Evolutionary conservation across 345 rosid genomes (phyloP).

Genomic region (Arabis hirsuta): DNA sequence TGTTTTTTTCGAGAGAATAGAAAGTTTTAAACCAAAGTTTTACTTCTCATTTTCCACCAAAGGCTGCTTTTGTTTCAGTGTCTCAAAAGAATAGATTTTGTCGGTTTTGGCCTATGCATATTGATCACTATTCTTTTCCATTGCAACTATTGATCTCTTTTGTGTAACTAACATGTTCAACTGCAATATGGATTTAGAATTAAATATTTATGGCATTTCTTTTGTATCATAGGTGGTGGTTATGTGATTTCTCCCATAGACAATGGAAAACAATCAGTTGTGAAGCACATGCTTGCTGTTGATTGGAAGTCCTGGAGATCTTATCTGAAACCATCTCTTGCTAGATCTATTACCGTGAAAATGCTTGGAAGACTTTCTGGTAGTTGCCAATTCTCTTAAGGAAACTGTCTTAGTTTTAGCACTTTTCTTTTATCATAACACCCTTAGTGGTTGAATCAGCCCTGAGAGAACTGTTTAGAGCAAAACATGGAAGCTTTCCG

Average conservation of each 20-base stretch:
- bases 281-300: slow-evolving; percentile 97
- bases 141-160: slow-evolving; percentile 6
- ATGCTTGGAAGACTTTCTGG: slow-evolving; percentile 96
- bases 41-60: slow-evolving; percentile 14
- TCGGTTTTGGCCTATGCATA: slow-evolving; percentile 5
- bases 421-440: slow-evolving; percentile 20
- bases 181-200: slow-evolving; percentile 7
- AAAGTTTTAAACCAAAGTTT: not conserved
- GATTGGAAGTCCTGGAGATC: slow-evolving; percentile 97
- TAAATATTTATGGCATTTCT: slow-evolving; percentile 26
- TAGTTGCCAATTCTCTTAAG: slow-evolving; percentile 41
- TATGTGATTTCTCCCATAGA: slow-evolving; percentile 81
- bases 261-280: slow-evolving; percentile 75
- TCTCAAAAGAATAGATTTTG: slow-evolving; percentile 4
- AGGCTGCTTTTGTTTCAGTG: slow-evolving; percentile 9
- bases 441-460: slow-evolving; percentile 55
- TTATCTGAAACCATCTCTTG: slow-evolving; percentile 69
- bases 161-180: not conserved
- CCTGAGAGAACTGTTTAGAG: slow-evolving; percentile 75
- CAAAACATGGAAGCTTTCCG: slow-evolving; percentile 64
- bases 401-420: slow-evolving; percentile 11
- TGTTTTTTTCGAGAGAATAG: not conserved
- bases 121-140: slow-evolving; percentile 14
- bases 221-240: slow-evolving; percentile 79
- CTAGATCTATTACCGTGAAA: slow-evolving; percentile 74